Conservation (phyloP, 176 grass and related monocot genomes). For the Aechmea fasciata region DNA sequence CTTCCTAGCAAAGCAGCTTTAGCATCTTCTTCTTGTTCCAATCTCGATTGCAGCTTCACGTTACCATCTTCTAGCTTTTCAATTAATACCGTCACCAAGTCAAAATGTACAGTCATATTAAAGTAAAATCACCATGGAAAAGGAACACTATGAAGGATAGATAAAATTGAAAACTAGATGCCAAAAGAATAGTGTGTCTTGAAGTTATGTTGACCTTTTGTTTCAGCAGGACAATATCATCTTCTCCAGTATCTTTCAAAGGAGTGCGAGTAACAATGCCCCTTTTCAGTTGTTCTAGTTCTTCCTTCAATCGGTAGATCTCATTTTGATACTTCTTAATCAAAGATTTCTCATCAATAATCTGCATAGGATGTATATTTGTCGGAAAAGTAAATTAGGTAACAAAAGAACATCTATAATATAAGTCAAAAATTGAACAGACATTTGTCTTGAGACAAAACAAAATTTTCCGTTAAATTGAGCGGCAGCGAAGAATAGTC, state of each 20-base stretch:
- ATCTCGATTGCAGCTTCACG: conserved; percentile 81
- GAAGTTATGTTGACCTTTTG: conserved; percentile 52
- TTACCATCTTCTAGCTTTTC: conserved; percentile 99
- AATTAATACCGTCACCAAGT: conserved; percentile 33
- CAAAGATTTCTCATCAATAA: conserved; percentile 98
- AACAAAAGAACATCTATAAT: not conserved
- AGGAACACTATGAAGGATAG: not conserved
- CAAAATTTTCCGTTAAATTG: no score
- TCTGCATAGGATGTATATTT: conserved; percentile 26
- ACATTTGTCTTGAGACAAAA: no score
- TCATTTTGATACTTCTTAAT: conserved; percentile 99
- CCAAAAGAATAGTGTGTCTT: not conserved
- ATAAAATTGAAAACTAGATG: not conserved
- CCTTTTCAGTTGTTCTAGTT: conserved; percentile 90
- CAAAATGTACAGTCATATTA: conserved; percentile 20
- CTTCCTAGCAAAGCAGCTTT: conserved; percentile 93
- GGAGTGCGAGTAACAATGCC: conserved; percentile 75
- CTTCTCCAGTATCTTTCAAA: conserved; percentile 51
- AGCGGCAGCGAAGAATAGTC: no score
- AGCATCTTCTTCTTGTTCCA: conserved; percentile 99
- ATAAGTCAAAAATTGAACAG: no score
- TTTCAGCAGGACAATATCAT: conserved; percentile 87
- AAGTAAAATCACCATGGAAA: not conserved
- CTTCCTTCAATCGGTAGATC: conserved; percentile 86
- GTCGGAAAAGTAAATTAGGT: not conserved